Conservation (phyloP, 768 basidiomycete species). For the Kwoniella dendrophila region DNA sequence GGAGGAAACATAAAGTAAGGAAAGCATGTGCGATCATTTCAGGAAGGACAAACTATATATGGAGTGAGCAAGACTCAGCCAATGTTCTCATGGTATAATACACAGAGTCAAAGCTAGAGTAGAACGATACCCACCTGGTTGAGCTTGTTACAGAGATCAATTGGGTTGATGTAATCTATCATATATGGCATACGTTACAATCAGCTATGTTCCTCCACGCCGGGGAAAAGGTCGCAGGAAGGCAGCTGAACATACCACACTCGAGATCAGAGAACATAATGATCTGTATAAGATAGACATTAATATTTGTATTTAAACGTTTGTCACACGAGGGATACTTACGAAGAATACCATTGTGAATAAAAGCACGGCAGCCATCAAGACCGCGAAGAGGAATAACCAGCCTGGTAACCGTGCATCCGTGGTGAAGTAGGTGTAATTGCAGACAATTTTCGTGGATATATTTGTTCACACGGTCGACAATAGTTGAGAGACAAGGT, state of each 20-base stretch:
- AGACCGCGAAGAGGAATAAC: conserved; percentile 95
- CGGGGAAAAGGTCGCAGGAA: background rate
- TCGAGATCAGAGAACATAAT: conserved; percentile 99
- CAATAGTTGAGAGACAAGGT: too few species aligned
- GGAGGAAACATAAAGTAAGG: conserved; percentile 85
- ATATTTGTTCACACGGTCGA: too few species aligned
- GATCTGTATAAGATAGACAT: conserved; percentile 66
- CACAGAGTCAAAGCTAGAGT: background rate
- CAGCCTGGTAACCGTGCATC: conserved; percentile 65
- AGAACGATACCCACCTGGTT: conserved; percentile 70
- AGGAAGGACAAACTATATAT: conserved; percentile 96
- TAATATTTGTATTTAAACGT: background rate
- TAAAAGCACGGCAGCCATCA: conserved; percentile 88
- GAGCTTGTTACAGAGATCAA: conserved; percentile 99
- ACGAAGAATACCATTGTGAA: conserved; percentile 99
- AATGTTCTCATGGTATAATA: background rate
- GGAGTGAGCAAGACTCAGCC: too few species aligned
- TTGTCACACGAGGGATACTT: conserved; percentile 56
- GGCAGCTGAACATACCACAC: conserved; percentile 62
- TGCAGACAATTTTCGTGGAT: too few species aligned
- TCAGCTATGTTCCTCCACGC: background rate
- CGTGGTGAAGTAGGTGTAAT: too few species aligned
- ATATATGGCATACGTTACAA: background rate
- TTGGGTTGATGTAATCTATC: conserved; percentile 93
- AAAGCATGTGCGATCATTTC: conserved; percentile 94